A percentile compares a stretch with the other conserved stretches of the same genome.
Conservation (phyloP, 1,284 basidiomycete species). For the Pseudozyma thailandica region DNA sequence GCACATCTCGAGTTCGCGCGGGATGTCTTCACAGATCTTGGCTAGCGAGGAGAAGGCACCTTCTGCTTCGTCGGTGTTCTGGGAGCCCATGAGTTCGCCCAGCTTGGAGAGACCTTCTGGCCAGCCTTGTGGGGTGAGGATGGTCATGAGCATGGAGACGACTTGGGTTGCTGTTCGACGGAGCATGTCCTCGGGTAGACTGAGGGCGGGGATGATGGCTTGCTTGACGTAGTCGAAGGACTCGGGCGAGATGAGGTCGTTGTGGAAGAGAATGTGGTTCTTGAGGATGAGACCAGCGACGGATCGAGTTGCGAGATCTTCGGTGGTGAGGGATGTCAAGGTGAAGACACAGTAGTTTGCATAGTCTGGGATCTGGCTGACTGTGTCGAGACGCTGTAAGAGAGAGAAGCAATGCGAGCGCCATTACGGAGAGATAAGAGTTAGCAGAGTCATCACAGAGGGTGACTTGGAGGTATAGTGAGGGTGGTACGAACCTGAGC, state of each 20-base stretch:
- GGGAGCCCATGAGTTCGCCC: constrained; percentile 58
- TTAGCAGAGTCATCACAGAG: no score
- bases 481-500: constrained; percentile 43
- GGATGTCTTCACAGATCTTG: constrained; percentile 97
- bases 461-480: not conserved
- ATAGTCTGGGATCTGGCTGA: constrained; percentile 72
- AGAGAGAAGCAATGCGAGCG: not conserved
- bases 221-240: constrained; percentile 64
- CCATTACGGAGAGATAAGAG: not conserved
- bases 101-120: constrained; percentile 62
- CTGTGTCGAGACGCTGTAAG: constrained; percentile 56
- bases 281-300: constrained; percentile 97
- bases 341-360: constrained; percentile 96
- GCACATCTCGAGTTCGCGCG: constrained; percentile 86
- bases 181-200: constrained; percentile 62
- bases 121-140: constrained; percentile 62
- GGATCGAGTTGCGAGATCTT: constrained; percentile 89
- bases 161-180: constrained; percentile 66
- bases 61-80: constrained; percentile 60
- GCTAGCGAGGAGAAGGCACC: constrained; percentile 93
- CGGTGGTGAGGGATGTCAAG: constrained; percentile 79
- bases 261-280: constrained; percentile 76
- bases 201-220: constrained; percentile 63
- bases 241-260: constrained; percentile 57
- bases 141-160: constrained; percentile 65